phyloP scores from a whole-genome alignment of 2,329 filamentous ascomycete species.

The Zarea fungicola region DNA sequence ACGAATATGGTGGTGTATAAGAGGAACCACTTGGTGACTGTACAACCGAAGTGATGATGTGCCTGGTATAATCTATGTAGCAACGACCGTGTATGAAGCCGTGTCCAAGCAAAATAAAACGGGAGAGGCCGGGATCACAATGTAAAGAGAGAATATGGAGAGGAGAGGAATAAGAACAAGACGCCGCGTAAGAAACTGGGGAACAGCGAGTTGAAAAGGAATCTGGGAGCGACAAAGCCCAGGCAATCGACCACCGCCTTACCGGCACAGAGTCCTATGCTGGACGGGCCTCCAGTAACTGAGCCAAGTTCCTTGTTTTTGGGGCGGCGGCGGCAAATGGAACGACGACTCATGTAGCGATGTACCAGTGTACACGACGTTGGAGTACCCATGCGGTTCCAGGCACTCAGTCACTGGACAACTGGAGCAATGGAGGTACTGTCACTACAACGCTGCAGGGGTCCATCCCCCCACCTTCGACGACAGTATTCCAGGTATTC shows the following conservation, averaged over 20 bases:
- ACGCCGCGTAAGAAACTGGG: conserved; percentile 1
- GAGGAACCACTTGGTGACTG: neutral
- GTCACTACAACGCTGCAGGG: no score
- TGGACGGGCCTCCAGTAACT: no score
- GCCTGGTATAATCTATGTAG: neutral
- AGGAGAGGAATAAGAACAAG: neutral
- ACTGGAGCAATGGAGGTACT: no score
- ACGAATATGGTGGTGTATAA: conserved; percentile 6
- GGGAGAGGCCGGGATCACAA: conserved; percentile 5
- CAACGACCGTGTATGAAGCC: conserved; percentile 10
- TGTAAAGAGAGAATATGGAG: neutral
- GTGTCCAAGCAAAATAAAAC: no score
- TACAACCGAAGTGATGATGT: neutral
- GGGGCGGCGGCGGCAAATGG: conserved; percentile 7
- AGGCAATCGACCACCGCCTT: no score
- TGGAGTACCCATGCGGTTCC: neutral
- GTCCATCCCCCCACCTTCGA: no score
- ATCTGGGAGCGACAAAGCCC: conserved; percentile 4
- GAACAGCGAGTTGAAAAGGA: conserved; percentile 1
- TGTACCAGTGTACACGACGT: neutral
- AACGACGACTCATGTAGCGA: neutral
- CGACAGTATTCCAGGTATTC: no score
- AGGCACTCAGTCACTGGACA: no score
- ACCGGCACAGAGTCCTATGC: no score
- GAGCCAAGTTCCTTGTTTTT: conserved; percentile 6